Conservation (phyloP, 495 filamentous ascomycete species). For the Articulospora tetracladia region DNA sequence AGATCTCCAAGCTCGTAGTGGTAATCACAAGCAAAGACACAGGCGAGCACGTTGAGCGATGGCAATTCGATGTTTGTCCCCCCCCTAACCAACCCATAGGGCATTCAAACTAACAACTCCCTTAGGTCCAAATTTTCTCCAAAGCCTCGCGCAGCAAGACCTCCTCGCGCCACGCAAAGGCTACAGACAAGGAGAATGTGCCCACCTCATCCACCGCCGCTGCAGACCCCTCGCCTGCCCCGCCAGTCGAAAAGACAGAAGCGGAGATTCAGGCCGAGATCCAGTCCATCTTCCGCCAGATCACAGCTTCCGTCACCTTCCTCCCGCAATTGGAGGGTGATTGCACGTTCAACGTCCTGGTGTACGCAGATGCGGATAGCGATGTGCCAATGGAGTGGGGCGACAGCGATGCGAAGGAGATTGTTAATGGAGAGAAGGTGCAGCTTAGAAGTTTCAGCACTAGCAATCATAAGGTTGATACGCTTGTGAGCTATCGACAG, state of each 20-base stretch:
- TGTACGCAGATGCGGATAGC: constrained; percentile 94
- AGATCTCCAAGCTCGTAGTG: constrained; percentile 93
- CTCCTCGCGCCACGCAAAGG: constrained; percentile 17
- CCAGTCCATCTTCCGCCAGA: constrained; percentile 92
- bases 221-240: constrained; percentile 21
- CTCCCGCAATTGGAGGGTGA: constrained; percentile 87
- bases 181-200: constrained; percentile 60
- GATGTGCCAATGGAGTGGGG: constrained; percentile 99
- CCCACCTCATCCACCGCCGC: not conserved
- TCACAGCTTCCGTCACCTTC: constrained; percentile 96
- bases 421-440: constrained; percentile 92
- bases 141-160: constrained; percentile 48
- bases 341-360: constrained; percentile 97
- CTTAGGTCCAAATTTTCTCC: constrained; percentile 67
- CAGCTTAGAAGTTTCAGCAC: constrained; percentile 95
- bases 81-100: not conserved
- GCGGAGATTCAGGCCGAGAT: constrained; percentile 94
- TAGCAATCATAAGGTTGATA: constrained; percentile 87
- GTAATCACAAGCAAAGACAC: constrained; percentile 96
- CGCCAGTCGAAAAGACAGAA: constrained; percentile 71
- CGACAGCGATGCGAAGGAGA: constrained; percentile 97
- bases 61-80: constrained; percentile 87
- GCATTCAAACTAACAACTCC: constrained; percentile 2
- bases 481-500: constrained; percentile 83
- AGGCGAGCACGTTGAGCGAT: constrained; percentile 90